These are phyloP conservation scores for Stropharia rugosoannulata DNA, from an alignment of 768 basidiomycete species.

Conservation along the genomic window DNA sequence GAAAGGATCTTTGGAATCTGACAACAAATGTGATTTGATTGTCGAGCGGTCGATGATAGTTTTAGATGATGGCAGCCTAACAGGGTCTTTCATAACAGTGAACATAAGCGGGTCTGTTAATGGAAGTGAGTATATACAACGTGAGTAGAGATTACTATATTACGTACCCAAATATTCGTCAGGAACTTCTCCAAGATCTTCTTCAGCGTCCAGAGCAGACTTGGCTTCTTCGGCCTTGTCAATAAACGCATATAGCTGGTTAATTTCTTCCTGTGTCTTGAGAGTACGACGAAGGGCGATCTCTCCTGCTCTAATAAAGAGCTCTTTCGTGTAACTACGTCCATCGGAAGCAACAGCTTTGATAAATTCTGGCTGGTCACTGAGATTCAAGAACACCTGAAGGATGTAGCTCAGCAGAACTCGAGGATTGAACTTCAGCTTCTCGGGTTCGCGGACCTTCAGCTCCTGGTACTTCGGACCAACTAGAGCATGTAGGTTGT, in stretches of 20 bases:
- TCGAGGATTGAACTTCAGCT: constrained; percentile 86
- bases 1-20: constrained; percentile 93
- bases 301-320: constrained; percentile 78
- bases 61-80: constrained; percentile 81
- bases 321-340: constrained; percentile 79
- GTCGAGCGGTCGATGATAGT: constrained; percentile 83
- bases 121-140: constrained; percentile 7
- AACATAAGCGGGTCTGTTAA: constrained; percentile 82
- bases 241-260: constrained; percentile 67
- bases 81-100: constrained; percentile 94
- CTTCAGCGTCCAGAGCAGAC: constrained; percentile 80
- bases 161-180: constrained; percentile 90
- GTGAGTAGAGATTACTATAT: neutral
- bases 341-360: constrained; percentile 92
- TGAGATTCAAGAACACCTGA: constrained; percentile 88
- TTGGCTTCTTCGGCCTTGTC: constrained; percentile 82
- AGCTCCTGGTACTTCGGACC: constrained; percentile 89
- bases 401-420: constrained; percentile 82
- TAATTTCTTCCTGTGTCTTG: constrained; percentile 79
- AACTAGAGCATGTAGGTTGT: constrained; percentile 86
- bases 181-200: constrained; percentile 89
- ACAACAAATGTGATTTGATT: constrained; percentile 92
- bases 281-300: constrained; percentile 62
- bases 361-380: constrained; percentile 75
- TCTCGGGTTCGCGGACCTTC: constrained; percentile 81